Percentiles rank a stretch among this genome's conserved stretches.
Conservation (phyloP, 1,139 yeast genomes). For the Hansenula anomala region DNA sequence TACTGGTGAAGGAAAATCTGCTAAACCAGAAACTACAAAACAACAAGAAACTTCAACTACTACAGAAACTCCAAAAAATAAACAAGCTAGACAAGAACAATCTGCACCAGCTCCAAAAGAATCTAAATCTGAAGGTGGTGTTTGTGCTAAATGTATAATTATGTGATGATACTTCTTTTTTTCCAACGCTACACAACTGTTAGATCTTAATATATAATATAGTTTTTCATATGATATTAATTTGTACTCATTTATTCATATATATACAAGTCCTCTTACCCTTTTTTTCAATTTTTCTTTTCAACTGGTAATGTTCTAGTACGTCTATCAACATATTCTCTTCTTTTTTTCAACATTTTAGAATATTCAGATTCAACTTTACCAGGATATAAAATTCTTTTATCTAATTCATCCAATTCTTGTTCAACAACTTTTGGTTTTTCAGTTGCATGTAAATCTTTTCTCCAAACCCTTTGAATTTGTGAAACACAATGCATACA, state of each 20-base stretch:
- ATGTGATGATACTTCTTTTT: conserved; percentile 11
- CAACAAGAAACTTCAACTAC: neutral
- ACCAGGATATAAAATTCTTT: conserved; percentile 71
- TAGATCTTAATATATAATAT: too few relatives aligned
- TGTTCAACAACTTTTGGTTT: conserved; percentile 23
- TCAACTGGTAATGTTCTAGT: conserved; percentile 51
- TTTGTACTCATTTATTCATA: too few relatives aligned
- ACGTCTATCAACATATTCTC: conserved; percentile 61
- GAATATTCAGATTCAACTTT: conserved; percentile 51
- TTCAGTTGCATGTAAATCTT: conserved; percentile 31
- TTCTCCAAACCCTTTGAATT: conserved; percentile 69
- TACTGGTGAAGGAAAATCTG: neutral
- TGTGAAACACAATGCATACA: conserved; percentile 92
- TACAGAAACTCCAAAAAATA: too few relatives aligned
- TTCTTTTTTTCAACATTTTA: conserved; percentile 46
- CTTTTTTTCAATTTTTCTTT: conserved; percentile 11
- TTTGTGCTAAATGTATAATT: conserved; percentile 9
- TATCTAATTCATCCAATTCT: conserved; percentile 58
- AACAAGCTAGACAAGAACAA: conserved; percentile 8
- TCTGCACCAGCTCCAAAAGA: conserved; percentile 7
- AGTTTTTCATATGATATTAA: too few relatives aligned
- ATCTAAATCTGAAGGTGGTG: conserved; percentile 3
- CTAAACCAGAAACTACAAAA: neutral
- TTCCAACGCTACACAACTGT: too few relatives aligned
- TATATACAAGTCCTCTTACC: too few relatives aligned